Percentiles rank a stretch among this genome's conserved stretches.
Evolutionary conservation across 2,329 filamentous ascomycete species (phyloP).

Genomic region (Apiospora phragmitis): DNA sequence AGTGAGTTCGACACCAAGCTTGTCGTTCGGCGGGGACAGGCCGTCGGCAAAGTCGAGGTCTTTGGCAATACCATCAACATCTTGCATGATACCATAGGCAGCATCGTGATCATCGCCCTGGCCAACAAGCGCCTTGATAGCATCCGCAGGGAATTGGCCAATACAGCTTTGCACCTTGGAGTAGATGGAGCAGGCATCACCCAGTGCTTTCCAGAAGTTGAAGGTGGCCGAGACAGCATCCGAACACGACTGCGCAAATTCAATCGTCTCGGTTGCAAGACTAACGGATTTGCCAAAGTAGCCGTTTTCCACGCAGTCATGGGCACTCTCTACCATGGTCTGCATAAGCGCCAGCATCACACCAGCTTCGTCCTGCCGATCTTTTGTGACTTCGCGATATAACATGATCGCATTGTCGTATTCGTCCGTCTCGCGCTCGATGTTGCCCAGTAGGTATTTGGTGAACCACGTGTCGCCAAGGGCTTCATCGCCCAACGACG

Average conservation of each 20-base stretch:
- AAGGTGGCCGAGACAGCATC: slow-evolving; percentile 69
- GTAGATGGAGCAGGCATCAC: slow-evolving; percentile 84
- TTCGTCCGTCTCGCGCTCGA: slow-evolving; percentile 88
- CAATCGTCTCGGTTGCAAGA: slow-evolving; percentile 68
- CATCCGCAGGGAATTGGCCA: slow-evolving; percentile 59
- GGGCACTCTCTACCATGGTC: slow-evolving; percentile 79
- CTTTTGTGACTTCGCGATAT: slow-evolving; percentile 71
- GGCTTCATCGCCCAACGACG: slow-evolving; percentile 53
- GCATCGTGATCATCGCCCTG: slow-evolving; percentile 51
- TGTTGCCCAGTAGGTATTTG: slow-evolving; percentile 94
- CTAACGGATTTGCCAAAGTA: slow-evolving; percentile 81
- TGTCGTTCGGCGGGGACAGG: slow-evolving; percentile 47
- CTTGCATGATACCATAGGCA: slow-evolving; percentile 61
- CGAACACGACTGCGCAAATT: slow-evolving; percentile 64
- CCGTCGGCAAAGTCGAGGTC: slow-evolving; percentile 46
- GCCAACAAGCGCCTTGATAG: slow-evolving; percentile 60
- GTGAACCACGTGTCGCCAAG: slow-evolving; percentile 86
- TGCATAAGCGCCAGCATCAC: slow-evolving; percentile 87
- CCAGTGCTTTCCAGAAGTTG: slow-evolving; percentile 93
- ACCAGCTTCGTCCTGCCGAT: slow-evolving; percentile 75
- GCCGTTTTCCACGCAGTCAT: slow-evolving; percentile 76
- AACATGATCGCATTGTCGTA: slow-evolving; percentile 79
- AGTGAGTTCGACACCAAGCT: slow-evolving; percentile 51
- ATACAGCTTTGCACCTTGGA: slow-evolving; percentile 72
- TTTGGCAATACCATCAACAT: slow-evolving; percentile 65